phyloP scores from a whole-genome alignment of 345 rosid species.

The Aquilaria malaccensis region DNA sequence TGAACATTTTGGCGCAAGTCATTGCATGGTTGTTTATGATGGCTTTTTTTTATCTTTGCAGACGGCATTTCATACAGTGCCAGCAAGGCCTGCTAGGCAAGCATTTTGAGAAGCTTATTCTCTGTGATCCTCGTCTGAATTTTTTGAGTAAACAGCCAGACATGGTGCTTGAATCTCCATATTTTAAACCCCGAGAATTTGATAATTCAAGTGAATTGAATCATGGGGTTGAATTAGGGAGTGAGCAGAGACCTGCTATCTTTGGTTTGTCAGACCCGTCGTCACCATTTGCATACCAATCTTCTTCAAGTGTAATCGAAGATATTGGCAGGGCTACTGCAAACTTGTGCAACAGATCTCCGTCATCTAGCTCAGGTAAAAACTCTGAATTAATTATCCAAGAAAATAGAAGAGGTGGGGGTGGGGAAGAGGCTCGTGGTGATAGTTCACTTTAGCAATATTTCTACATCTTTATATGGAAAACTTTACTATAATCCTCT shows the following conservation, averaged over 20 bases:
- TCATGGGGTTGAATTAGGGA: slow-evolving; percentile 11
- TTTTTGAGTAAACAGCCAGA: slow-evolving; percentile 53
- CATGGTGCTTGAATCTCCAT: slow-evolving; percentile 42
- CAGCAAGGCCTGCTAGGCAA: slow-evolving; percentile 41
- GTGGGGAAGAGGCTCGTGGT: no score
- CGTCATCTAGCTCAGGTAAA: slow-evolving; percentile 58
- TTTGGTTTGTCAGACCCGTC: slow-evolving; percentile 20
- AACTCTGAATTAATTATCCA: neutral
- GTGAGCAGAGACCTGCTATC: slow-evolving; percentile 21
- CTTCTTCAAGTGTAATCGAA: slow-evolving; percentile 34
- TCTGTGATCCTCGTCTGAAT: slow-evolving; percentile 62
- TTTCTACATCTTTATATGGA: no score
- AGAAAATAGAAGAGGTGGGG: no score
- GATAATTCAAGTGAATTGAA: slow-evolving; percentile 30
- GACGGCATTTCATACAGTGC: slow-evolving; percentile 61
- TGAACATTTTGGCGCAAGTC: no score
- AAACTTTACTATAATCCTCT: no score
- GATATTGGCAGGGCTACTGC: slow-evolving; percentile 18
- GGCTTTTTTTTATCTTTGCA: slow-evolving; percentile 10
- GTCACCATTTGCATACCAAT: slow-evolving; percentile 30
- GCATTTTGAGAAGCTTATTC: slow-evolving; percentile 70
- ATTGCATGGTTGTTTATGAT: neutral
- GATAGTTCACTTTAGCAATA: no score
- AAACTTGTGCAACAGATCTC: slow-evolving; percentile 22
- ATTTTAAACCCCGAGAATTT: slow-evolving; percentile 35